phyloP scores from a whole-genome alignment of 805 yeast species.

The Wickerhamiella vanderwaltii region DNA sequence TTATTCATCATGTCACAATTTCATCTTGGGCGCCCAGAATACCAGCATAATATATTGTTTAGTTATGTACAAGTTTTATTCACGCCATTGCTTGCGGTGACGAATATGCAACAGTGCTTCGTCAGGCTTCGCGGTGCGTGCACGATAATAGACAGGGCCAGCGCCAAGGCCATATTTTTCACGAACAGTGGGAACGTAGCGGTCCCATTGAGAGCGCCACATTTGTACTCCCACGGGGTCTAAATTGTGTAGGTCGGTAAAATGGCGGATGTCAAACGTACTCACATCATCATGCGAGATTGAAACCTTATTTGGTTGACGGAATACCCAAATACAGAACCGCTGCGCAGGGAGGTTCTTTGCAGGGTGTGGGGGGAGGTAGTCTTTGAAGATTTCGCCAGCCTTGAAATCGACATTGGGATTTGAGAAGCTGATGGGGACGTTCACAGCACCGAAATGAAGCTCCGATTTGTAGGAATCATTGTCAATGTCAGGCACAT shows the following conservation, averaged over 20 bases:
- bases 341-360: slow-evolving; percentile 76
- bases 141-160: slow-evolving; percentile 50
- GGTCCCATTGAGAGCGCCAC: slow-evolving; percentile 78
- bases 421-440: slow-evolving; percentile 46
- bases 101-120: slow-evolving; percentile 21
- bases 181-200: slow-evolving; percentile 56
- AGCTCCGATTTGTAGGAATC: slow-evolving; percentile 63
- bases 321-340: slow-evolving; percentile 79
- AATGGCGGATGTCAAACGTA: slow-evolving; percentile 60
- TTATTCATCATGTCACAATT: too few species aligned
- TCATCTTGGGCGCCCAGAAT: too few species aligned
- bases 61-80: slow-evolving; percentile 6
- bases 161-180: slow-evolving; percentile 55
- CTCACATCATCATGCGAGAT: slow-evolving; percentile 25
- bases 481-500: slow-evolving; percentile 60
- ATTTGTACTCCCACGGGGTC: slow-evolving; percentile 83
- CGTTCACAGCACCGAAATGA: slow-evolving; percentile 65
- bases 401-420: slow-evolving; percentile 36
- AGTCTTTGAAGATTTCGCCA: slow-evolving; percentile 40
- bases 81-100: slow-evolving; percentile 20
- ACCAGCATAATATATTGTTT: too few species aligned
- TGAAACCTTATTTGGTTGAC: slow-evolving; percentile 39
- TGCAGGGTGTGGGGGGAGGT: slow-evolving; percentile 79
- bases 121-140: slow-evolving; percentile 23
- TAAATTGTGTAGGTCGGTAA: slow-evolving; percentile 43